Evolutionary conservation across 805 yeast species (phyloP), one percentile per base, ranked within the genome.

Genomic region (Candida takata): DNA sequence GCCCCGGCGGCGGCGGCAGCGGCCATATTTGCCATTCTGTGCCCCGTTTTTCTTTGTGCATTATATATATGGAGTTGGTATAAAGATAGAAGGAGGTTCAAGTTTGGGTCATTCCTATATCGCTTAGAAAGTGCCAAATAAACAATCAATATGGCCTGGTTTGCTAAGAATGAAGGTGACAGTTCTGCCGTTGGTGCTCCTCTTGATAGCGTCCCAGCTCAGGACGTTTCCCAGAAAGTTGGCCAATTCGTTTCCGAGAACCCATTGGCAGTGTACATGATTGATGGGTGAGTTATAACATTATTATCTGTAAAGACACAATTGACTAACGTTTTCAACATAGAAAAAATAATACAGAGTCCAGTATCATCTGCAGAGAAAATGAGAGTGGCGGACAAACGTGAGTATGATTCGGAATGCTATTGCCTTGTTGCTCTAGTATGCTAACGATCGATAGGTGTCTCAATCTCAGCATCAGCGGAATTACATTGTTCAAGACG

Each of bases 281-380:
- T 49, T 24, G 52, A 49, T 32, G 51, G 54, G 52, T 49, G 24
- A n/a, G 54, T 43, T 4, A 8, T 18, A 20, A 7, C 23, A 20
- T 20, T 7, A 20, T 10, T 10, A 20, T 10, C 10, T 8, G 7
- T 7, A 20, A 10, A 20, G 12, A n/a, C 16, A 19, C 20, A 13
- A 14, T 16, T 26, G 18, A 33, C 31, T 25, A 7, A 28, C 32
- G n/a, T 4, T n/a, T 3, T 9, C 19, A 4, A 2, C 10, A 26
- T 15, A 52, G 56, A 5, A 24, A 39, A 4, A 51, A 48, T 26
- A 40, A 35, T 2, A 16, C 37, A 3, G 18, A 27, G 1, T 48
- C 60, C 40, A 66, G 74, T 44, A 63, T 68, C 25, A 69, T 70
- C 26, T 70, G 76, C 49, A 67, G 73, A 41, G 53, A 50, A 41